A percentile compares a stretch with the other conserved stretches of the same genome.
phyloP scores from a whole-genome alignment of 441 rosid genomes.

The Bruguiera hainesii region DNA sequence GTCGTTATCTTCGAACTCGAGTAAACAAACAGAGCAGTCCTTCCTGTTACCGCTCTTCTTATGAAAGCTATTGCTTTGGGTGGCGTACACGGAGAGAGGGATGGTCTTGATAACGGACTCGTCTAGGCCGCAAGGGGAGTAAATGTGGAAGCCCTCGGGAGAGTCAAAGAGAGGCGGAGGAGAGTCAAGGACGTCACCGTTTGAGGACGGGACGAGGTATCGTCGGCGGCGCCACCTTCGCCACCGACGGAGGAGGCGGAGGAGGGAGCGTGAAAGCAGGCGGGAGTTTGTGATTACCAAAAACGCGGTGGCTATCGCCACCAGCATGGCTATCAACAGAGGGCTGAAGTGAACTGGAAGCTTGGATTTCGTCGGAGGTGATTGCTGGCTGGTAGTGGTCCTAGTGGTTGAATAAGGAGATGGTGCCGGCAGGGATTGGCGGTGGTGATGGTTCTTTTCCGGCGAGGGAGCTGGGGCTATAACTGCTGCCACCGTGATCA shows the following conservation, averaged over 20 bases:
- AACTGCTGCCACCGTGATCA: background rate
- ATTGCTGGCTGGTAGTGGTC: conserved; percentile 8
- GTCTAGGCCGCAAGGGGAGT: conserved; percentile 65
- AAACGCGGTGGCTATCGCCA: conserved; percentile 75
- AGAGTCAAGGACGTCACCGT: conserved; percentile 43
- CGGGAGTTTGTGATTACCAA: conserved; percentile 72
- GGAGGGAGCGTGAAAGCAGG: conserved; percentile 63
- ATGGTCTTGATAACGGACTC: conserved; percentile 55
- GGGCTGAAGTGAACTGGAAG: conserved; percentile 73
- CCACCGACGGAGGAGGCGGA: conserved; percentile 44
- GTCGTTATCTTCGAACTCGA: conserved; percentile 75
- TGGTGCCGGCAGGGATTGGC: conserved; percentile 20
- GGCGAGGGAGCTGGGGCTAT: conserved; percentile 14
- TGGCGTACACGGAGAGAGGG: conserved; percentile 56
- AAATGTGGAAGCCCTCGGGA: conserved; percentile 59
- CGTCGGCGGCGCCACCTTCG: conserved; percentile 49
- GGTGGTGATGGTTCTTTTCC: conserved; percentile 16
- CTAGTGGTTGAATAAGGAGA: conserved; percentile 24
- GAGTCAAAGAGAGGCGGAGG: conserved; percentile 46
- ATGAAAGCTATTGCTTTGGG: conserved; percentile 16
- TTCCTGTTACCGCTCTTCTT: conserved; percentile 15
- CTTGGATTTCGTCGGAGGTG: conserved; percentile 26
- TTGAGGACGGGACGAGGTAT: conserved; percentile 44
- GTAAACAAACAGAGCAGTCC: conserved; percentile 83
- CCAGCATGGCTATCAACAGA: conserved; percentile 87